Evolutionary conservation across 2,329 filamentous ascomycete species (phyloP).

Genomic region (Colletotrichum tropicale): DNA sequence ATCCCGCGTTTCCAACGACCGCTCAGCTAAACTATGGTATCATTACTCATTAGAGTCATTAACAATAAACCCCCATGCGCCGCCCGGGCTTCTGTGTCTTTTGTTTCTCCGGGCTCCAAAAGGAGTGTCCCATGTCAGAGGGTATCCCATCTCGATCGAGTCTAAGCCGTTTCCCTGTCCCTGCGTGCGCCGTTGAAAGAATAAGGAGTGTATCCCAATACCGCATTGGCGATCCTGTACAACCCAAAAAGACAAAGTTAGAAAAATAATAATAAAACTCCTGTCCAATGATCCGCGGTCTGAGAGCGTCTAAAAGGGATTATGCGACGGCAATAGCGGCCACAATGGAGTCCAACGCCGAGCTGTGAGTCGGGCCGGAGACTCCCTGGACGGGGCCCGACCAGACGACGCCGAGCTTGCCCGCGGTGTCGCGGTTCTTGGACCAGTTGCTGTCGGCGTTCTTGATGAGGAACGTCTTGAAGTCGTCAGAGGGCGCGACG

Average conservation of each 20-base stretch:
- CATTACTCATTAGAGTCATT: slow-evolving; percentile 22
- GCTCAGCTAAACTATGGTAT: slow-evolving; percentile 10
- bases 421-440: slow-evolving; percentile 54
- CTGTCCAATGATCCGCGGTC: neutral
- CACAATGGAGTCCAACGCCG: slow-evolving; percentile 70
- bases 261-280: neutral
- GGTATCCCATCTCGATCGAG: slow-evolving; percentile 13
- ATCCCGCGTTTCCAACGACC: neutral
- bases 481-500: slow-evolving; percentile 52
- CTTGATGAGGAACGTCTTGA: slow-evolving; percentile 57
- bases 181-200: neutral
- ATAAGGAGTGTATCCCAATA: neutral
- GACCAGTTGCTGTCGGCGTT: slow-evolving; percentile 73
- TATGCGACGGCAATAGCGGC: slow-evolving; percentile 55
- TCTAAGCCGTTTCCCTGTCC: slow-evolving; percentile 1
- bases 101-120: neutral
- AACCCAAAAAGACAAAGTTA: neutral
- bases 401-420: slow-evolving; percentile 68
- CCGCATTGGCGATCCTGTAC: neutral
- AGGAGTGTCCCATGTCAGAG: slow-evolving; percentile 2
- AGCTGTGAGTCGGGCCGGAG: slow-evolving; percentile 65
- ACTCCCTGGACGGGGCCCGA: slow-evolving; percentile 59
- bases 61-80: slow-evolving; percentile 8
- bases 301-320: neutral
- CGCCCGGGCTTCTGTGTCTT: neutral